Evolutionary conservation across 2,329 filamentous ascomycete species (phyloP).

Genomic region (Xylaria sp.): DNA sequence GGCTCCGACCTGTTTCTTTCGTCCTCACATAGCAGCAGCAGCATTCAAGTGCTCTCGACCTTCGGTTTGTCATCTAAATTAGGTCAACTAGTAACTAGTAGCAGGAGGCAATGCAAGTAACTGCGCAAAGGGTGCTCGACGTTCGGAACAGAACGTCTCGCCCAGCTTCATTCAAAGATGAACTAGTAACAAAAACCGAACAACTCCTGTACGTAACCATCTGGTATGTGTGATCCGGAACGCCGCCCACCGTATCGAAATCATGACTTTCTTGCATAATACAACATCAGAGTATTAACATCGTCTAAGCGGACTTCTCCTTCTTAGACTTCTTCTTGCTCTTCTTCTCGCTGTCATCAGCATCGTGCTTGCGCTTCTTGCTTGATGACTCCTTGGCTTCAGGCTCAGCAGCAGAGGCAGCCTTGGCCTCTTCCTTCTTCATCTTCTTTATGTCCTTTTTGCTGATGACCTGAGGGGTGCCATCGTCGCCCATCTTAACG

Average conservation of each 20-base stretch:
- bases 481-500: slow-evolving; percentile 60
- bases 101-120: not conserved
- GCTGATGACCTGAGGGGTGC: slow-evolving; percentile 61
- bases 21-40: not conserved
- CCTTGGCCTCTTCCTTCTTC: slow-evolving; percentile 55
- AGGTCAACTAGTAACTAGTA: not conserved
- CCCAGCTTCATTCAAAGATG: slow-evolving; percentile 20
- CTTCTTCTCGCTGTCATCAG: slow-evolving; percentile 55
- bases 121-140: slow-evolving; percentile 4
- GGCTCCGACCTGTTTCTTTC: no score
- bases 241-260: slow-evolving; percentile 26
- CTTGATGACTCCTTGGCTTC: slow-evolving; percentile 36
- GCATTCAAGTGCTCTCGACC: not conserved
- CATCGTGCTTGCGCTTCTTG: slow-evolving; percentile 70
- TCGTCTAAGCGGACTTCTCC: slow-evolving; percentile 48
- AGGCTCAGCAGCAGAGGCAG: slow-evolving; percentile 41
- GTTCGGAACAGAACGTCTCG: slow-evolving; percentile 5
- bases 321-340: slow-evolving; percentile 61
- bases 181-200: slow-evolving; percentile 19
- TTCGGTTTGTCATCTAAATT: not conserved
- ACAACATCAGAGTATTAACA: slow-evolving; percentile 25
- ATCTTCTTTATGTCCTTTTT: slow-evolving; percentile 74
- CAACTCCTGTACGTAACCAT: slow-evolving; percentile 28
- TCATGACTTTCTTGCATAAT: slow-evolving; percentile 25
- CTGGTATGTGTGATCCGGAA: slow-evolving; percentile 32